A percentile compares a stretch with the other conserved stretches of the same genome.
Conservation (phyloP, 2,329 filamentous ascomycete genomes). For the Diaporthe citrichinensis region DNA sequence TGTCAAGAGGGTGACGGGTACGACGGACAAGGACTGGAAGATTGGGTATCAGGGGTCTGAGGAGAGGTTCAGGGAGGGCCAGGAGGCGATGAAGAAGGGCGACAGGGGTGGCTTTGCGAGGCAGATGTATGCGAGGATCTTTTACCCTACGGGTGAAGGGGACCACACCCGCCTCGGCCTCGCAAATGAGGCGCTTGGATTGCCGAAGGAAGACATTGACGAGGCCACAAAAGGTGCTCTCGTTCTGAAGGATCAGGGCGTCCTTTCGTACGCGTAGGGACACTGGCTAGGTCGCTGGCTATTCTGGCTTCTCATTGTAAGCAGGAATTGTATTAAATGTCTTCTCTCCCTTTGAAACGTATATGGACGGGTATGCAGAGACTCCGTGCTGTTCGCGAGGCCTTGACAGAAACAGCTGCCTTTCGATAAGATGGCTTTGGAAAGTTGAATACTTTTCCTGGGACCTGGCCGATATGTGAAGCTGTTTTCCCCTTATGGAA, state of each 20-base stretch:
- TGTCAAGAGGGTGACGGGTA: conserved; percentile 68
- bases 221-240: conserved; percentile 65
- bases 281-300: too few species aligned
- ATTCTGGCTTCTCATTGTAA: neutral
- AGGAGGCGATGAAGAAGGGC: conserved; percentile 60
- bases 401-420: neutral
- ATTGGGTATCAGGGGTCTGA: conserved; percentile 61
- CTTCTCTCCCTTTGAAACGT: neutral
- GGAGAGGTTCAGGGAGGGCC: conserved; percentile 63
- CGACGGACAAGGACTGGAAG: conserved; percentile 70
- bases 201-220: conserved; percentile 72
- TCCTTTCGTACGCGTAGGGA: conserved; percentile 1
- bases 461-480: neutral
- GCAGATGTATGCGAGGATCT: conserved; percentile 69
- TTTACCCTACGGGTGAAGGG: conserved; percentile 59
- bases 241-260: conserved; percentile 48
- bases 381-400: neutral
- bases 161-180: conserved; percentile 57
- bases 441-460: neutral
- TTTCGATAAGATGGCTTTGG: neutral
- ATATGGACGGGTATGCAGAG: neutral
- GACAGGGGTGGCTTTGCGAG: conserved; percentile 61
- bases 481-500: neutral
- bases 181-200: conserved; percentile 66
- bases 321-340: neutral